Conservation (phyloP, 108 stramenopile species). For the Nitzschia putrida region DNA sequence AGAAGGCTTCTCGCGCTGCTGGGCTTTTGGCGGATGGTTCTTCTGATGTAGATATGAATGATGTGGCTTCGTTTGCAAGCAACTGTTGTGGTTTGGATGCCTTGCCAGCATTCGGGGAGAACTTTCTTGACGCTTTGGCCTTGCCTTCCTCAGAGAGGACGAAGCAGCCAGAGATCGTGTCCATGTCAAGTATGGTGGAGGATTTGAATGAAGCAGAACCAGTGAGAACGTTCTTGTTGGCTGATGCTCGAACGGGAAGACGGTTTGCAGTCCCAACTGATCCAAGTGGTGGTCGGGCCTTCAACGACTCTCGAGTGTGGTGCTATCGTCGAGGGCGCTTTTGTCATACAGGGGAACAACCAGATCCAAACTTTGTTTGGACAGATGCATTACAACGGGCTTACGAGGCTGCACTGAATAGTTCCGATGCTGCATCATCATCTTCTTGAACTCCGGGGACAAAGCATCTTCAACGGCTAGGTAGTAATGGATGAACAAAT, state of each 20-base stretch:
- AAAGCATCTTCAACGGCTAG: too few species aligned
- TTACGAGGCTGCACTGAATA: slow-evolving; percentile 60
- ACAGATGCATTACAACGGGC: slow-evolving; percentile 76
- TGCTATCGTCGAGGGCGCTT: slow-evolving; percentile 86
- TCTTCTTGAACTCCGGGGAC: slow-evolving; percentile 7
- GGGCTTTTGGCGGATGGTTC: slow-evolving; percentile 23
- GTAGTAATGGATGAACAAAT: too few species aligned
- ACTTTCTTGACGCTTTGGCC: slow-evolving; percentile 60
- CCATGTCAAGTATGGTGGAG: slow-evolving; percentile 44
- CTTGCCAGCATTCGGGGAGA: slow-evolving; percentile 56
- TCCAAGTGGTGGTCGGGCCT: slow-evolving; percentile 78
- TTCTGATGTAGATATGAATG: slow-evolving; percentile 52
- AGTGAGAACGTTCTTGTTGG: slow-evolving; percentile 79
- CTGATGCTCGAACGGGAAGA: slow-evolving; percentile 74
- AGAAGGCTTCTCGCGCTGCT: slow-evolving; percentile 23
- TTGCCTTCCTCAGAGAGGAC: slow-evolving; percentile 28
- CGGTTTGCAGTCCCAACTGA: slow-evolving; percentile 83
- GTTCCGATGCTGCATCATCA: neutral
- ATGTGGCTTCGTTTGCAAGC: slow-evolving; percentile 55
- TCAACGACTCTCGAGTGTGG: slow-evolving; percentile 83
- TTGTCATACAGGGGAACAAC: slow-evolving; percentile 70
- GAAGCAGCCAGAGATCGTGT: slow-evolving; percentile 20
- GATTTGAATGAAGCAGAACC: slow-evolving; percentile 27
- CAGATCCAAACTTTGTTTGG: slow-evolving; percentile 84
- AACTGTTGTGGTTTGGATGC: slow-evolving; percentile 58